Evolutionary conservation across 768 basidiomycete genomes (phyloP).

Genomic region (Leucogyrophana mollusca): DNA sequence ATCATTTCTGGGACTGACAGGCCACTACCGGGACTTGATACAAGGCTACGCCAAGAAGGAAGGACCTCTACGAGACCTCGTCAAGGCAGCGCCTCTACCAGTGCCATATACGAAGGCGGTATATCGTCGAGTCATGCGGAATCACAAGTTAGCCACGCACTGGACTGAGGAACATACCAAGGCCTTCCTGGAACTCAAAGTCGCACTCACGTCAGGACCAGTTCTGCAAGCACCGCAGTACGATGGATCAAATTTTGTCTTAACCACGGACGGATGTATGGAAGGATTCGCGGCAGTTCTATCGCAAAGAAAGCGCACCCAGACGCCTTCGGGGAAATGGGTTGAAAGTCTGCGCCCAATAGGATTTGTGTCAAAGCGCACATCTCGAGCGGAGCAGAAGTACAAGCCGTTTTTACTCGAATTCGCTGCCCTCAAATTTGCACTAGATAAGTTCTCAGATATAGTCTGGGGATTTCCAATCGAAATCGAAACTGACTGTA

Average conservation of each 20-base stretch:
- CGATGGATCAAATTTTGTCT: conserved; percentile 15
- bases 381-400: conserved; percentile 26
- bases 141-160: conserved; percentile 8
- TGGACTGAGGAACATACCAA: conserved; percentile 19
- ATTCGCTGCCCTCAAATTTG: conserved; percentile 28
- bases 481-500: conserved; percentile 18
- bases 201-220: conserved; percentile 12
- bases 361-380: conserved; percentile 33
- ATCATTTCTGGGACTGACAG: conserved; percentile 34
- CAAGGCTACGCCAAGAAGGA: conserved; percentile 32
- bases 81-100: conserved; percentile 17
- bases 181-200: conserved; percentile 18
- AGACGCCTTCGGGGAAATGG: conserved; percentile 15
- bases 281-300: conserved; percentile 20
- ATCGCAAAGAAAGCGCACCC: conserved; percentile 6
- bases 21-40: conserved; percentile 34
- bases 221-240: conserved; percentile 12
- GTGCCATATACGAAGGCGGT: conserved; percentile 14
- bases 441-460: conserved; percentile 26
- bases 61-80: conserved; percentile 30
- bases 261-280: conserved; percentile 19
- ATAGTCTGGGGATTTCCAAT: conserved; percentile 21
- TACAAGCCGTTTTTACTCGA: conserved; percentile 33
- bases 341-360: conserved; percentile 25
- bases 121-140: conserved; percentile 23